Evolutionary conservation across 2,329 filamentous ascomycete genomes (phyloP).

Genomic region (Xylariaceae sp.): DNA sequence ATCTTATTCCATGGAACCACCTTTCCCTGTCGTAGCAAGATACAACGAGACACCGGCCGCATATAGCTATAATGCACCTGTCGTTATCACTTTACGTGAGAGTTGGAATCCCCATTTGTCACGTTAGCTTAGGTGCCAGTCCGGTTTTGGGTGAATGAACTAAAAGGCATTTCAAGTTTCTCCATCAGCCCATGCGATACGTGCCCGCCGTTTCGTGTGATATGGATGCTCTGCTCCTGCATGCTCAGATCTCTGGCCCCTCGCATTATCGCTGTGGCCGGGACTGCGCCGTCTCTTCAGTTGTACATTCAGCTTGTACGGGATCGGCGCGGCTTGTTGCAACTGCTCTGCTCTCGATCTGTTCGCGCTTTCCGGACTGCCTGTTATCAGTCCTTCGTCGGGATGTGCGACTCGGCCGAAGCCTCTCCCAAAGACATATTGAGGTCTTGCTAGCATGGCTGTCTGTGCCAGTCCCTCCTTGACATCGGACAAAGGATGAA

Average conservation of each 20-base stretch:
- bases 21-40: too few relatives aligned
- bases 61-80: too few relatives aligned
- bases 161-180: background rate
- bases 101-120: too few relatives aligned
- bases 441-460: constrained; percentile 41
- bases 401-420: constrained; percentile 42
- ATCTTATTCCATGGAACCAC: too few relatives aligned
- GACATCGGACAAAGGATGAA: constrained; percentile 33
- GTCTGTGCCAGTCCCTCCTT: constrained; percentile 44
- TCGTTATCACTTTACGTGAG: too few relatives aligned
- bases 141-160: too few relatives aligned
- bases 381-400: constrained; percentile 43
- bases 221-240: constrained; percentile 2
- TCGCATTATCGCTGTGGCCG: background rate
- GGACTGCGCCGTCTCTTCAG: constrained; percentile 19
- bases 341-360: constrained; percentile 1
- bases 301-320: constrained; percentile 7
- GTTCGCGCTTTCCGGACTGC: constrained; percentile 16
- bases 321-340: background rate
- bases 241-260: background rate
- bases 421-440: constrained; percentile 48
- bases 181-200: constrained; percentile 11
- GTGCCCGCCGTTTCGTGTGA: constrained; percentile 15
- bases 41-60: too few relatives aligned
- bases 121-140: too few relatives aligned